phyloP scores from a whole-genome alignment of 768 basidiomycete genomes.

The Macrolepiota fuliginosa region DNA sequence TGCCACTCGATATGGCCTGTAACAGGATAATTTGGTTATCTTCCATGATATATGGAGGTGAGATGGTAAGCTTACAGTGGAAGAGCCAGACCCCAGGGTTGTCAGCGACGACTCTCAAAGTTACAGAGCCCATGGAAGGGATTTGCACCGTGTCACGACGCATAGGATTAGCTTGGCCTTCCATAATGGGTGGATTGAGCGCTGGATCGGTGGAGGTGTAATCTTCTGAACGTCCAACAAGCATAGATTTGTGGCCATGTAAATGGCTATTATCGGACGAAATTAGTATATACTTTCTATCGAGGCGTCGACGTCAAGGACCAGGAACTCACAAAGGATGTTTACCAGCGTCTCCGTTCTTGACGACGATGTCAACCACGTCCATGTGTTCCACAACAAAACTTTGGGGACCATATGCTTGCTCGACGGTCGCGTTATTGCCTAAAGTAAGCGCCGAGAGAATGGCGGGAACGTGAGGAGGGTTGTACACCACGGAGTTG shows the following conservation, averaged over 20 bases:
- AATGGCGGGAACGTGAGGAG: constrained; percentile 71
- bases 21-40: background rate
- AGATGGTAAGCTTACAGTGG: constrained; percentile 54
- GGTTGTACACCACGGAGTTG: constrained; percentile 66
- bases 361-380: constrained; percentile 74
- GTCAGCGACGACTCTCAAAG: constrained; percentile 79
- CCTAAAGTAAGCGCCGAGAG: constrained; percentile 80
- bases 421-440: constrained; percentile 56
- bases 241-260: constrained; percentile 85
- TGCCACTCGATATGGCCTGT: constrained; percentile 88
- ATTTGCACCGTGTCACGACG: constrained; percentile 89
- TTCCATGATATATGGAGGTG: background rate
- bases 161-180: constrained; percentile 83
- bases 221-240: constrained; percentile 70
- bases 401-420: constrained; percentile 78
- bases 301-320: background rate
- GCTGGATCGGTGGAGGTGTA: constrained; percentile 70
- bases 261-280: constrained; percentile 60
- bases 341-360: constrained; percentile 68
- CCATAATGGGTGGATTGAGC: constrained; percentile 77
- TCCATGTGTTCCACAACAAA: constrained; percentile 75
- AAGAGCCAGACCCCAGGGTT: constrained; percentile 93
- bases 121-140: constrained; percentile 62
- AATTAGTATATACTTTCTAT: background rate
- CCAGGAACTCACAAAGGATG: constrained; percentile 74